These are phyloP conservation scores for Pseudogymnoascus sp. DNA, from an alignment of 2,329 filamentous ascomycete genomes.

Conservation along the genomic window DNA sequence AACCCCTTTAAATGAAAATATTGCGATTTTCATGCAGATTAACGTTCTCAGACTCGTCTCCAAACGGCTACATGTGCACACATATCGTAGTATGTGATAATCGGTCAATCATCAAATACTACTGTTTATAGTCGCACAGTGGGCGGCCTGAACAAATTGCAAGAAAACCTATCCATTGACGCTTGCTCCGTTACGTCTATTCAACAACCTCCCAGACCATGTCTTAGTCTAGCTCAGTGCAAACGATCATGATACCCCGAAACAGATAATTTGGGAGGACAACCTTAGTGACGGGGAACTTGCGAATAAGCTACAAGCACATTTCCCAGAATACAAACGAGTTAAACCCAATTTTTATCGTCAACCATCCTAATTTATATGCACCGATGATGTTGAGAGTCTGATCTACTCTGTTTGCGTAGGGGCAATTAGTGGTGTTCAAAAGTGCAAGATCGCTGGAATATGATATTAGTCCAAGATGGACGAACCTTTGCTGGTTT, in stretches of 20 bases:
- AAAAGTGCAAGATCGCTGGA: too few species aligned
- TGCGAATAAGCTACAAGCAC: too few species aligned
- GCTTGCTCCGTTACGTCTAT: background rate
- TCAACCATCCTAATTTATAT: too few species aligned
- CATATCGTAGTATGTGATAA: too few species aligned
- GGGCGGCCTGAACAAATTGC: background rate
- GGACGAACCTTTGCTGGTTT: background rate
- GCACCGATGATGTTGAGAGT: too few species aligned
- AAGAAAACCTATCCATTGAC: background rate
- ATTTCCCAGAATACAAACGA: too few species aligned
- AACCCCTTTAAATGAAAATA: background rate
- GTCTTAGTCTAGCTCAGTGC: background rate
- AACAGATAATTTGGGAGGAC: too few species aligned
- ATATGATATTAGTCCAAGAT: background rate
- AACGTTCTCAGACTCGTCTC: background rate
- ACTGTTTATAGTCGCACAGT: background rate
- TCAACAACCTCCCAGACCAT: background rate
- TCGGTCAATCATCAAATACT: too few species aligned
- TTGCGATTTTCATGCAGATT: background rate
- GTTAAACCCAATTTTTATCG: too few species aligned
- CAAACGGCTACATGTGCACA: background rate
- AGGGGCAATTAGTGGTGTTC: too few species aligned
- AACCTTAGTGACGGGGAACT: too few species aligned
- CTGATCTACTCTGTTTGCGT: too few species aligned
- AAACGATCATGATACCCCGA: background rate